These are phyloP conservation scores for Phytophthora podocarpi DNA, from an alignment of 352 stramenopile species.

Conservation along the genomic window DNA sequence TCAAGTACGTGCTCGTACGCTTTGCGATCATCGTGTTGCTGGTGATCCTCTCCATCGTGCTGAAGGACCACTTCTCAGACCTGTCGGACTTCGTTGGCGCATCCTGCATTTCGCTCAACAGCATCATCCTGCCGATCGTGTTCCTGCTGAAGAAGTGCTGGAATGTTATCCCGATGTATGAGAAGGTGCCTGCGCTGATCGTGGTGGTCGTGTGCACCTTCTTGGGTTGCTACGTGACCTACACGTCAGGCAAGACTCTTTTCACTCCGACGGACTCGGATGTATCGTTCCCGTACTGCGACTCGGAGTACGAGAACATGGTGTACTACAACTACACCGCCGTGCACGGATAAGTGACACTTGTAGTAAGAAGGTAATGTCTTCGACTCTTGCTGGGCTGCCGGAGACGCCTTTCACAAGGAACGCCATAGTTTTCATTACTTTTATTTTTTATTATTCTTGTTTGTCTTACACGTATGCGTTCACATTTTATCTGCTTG, in stretches of 20 bases:
- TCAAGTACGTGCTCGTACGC: conserved; percentile 49
- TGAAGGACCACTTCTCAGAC: conserved; percentile 53
- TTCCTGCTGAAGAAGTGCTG: conserved; percentile 46
- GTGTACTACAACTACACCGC: conserved; percentile 54
- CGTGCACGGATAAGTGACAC: conserved; percentile 24
- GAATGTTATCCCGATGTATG: conserved; percentile 27
- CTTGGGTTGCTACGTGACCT: conserved; percentile 40
- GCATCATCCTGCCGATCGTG: conserved; percentile 50
- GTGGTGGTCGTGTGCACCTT: conserved; percentile 34
- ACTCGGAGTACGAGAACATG: conserved; percentile 33
- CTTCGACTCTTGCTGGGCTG: not conserved
- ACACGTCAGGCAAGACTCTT: conserved; percentile 34
- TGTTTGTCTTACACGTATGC: too few species aligned
- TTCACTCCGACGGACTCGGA: conserved; percentile 28
- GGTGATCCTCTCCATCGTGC: conserved; percentile 38
- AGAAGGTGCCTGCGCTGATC: conserved; percentile 25
- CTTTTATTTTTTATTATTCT: too few species aligned
- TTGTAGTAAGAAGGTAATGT: not conserved
- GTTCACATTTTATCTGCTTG: too few species aligned
- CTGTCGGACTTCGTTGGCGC: conserved; percentile 46
- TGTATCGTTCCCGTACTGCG: conserved; percentile 39
- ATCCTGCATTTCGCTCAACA: conserved; percentile 50
- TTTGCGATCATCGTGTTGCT: conserved; percentile 39
- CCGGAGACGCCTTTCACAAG: not conserved
- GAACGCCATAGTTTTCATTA: too few species aligned